Evolutionary conservation across 2,329 filamentous ascomycete genomes (phyloP).

Genomic region (Verticillium longisporum): DNA sequence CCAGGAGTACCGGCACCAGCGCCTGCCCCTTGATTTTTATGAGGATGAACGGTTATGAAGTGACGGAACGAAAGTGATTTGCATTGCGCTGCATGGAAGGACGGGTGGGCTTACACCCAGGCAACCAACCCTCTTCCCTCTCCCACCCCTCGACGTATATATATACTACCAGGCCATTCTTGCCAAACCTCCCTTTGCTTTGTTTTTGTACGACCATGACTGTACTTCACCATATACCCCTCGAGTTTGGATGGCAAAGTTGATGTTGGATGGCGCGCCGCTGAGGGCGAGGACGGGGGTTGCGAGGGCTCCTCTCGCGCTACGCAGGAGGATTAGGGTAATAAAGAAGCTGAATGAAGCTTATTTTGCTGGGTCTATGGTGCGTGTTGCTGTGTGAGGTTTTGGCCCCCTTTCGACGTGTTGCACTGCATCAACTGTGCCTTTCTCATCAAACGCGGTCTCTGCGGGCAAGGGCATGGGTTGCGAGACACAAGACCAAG

Average conservation of each 20-base stretch:
- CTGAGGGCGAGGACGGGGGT: neutral
- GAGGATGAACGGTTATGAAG: neutral
- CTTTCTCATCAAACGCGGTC: neutral
- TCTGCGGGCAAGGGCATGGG: too few species aligned
- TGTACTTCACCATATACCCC: slow-evolving; percentile 1
- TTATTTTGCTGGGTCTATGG: neutral
- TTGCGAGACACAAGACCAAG: too few species aligned
- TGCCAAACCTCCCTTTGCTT: neutral
- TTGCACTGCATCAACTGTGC: neutral
- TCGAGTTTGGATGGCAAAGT: neutral
- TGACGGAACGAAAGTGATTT: neutral
- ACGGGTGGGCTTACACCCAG: neutral
- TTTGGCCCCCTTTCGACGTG: neutral
- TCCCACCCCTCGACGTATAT: neutral
- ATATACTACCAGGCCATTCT: neutral
- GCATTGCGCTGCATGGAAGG: neutral
- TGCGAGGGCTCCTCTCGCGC: neutral
- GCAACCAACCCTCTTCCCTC: neutral
- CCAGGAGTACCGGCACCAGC: neutral
- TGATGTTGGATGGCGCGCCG: neutral
- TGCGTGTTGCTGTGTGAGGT: neutral
- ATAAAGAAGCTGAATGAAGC: neutral
- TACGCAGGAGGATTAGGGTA: neutral
- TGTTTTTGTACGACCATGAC: neutral
- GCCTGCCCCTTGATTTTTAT: neutral